Evolutionary conservation across 805 yeast genomes (phyloP).

Genomic region (Starmerella stigmatis): DNA sequence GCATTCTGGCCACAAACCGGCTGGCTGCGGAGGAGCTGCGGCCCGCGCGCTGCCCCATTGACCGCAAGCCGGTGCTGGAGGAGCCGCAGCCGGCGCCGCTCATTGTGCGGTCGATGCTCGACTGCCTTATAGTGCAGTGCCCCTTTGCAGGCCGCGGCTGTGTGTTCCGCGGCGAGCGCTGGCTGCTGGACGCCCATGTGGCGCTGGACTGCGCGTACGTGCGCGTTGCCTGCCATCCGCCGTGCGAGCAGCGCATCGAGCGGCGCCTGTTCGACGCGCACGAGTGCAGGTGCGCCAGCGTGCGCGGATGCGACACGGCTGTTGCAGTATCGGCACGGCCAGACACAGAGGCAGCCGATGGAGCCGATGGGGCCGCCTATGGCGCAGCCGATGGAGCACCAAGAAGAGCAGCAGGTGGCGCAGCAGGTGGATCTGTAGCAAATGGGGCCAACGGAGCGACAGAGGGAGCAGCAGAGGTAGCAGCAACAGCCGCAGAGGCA

Average conservation of each 20-base stretch:
- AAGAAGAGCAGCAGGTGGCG: too few species aligned
- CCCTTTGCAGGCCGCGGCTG: constrained; percentile 47
- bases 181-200: constrained; percentile 47
- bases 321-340: too few species aligned
- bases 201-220: constrained; percentile 34
- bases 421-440: too few species aligned
- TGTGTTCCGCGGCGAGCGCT: constrained; percentile 45
- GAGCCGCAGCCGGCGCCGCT: constrained; percentile 46
- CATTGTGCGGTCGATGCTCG: constrained; percentile 47
- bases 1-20: constrained; percentile 33
- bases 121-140: constrained; percentile 50
- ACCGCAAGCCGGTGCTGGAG: constrained; percentile 40
- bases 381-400: too few species aligned
- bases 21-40: constrained; percentile 12
- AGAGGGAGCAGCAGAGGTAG: too few species aligned
- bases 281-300: background rate
- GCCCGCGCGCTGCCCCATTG: constrained; percentile 45
- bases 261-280: constrained; percentile 15
- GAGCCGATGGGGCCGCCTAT: too few species aligned
- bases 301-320: too few species aligned
- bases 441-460: too few species aligned
- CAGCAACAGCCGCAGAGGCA: background rate
- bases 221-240: constrained; percentile 31
- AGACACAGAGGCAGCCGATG: too few species aligned
- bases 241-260: constrained; percentile 23